phyloP scores from a whole-genome alignment of 2,329 filamentous ascomycete genomes.

The Zymoseptoria tritici region DNA sequence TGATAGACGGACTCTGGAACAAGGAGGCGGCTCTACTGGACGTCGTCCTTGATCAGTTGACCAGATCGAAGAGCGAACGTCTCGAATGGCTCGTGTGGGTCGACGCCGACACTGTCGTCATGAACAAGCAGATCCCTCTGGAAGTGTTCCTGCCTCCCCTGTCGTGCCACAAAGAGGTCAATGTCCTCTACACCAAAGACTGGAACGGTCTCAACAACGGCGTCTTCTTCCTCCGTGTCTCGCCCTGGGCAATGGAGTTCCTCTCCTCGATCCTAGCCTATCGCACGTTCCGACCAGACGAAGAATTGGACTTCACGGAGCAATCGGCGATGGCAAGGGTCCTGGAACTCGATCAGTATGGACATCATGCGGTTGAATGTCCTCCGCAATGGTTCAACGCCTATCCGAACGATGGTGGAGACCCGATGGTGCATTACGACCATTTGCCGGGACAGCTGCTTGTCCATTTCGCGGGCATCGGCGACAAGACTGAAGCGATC shows the following conservation, averaged over 20 bases:
- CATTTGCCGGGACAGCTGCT: slow-evolving; percentile 34
- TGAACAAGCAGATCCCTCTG: slow-evolving; percentile 35
- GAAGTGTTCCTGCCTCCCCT: slow-evolving; percentile 33
- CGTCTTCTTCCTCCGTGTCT: slow-evolving; percentile 34
- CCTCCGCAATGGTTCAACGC: slow-evolving; percentile 39
- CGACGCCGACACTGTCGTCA: slow-evolving; percentile 36
- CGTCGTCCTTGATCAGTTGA: slow-evolving; percentile 31
- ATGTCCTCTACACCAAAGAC: slow-evolving; percentile 34
- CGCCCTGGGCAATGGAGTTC: slow-evolving; percentile 31
- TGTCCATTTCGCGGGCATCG: slow-evolving; percentile 35
- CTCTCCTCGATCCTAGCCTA: slow-evolving; percentile 34
- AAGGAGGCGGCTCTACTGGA: slow-evolving; percentile 38
- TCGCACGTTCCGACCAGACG: slow-evolving; percentile 31
- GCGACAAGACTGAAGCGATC: slow-evolving; percentile 28
- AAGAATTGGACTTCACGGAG: slow-evolving; percentile 31
- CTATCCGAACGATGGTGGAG: slow-evolving; percentile 31
- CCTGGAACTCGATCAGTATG: slow-evolving; percentile 26
- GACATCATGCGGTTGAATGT: slow-evolving; percentile 24
- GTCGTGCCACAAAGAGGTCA: slow-evolving; percentile 19
- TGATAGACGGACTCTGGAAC: slow-evolving; percentile 38
- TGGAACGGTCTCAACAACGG: slow-evolving; percentile 37
- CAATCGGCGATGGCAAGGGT: slow-evolving; percentile 35
- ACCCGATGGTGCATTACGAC: slow-evolving; percentile 27
- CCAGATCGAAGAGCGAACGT: slow-evolving; percentile 30
- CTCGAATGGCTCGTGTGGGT: slow-evolving; percentile 38